A percentile compares a stretch with the other conserved stretches of the same genome.
Conservation (phyloP, 306 rosid genomes). For the Trifolium fragiferum region DNA sequence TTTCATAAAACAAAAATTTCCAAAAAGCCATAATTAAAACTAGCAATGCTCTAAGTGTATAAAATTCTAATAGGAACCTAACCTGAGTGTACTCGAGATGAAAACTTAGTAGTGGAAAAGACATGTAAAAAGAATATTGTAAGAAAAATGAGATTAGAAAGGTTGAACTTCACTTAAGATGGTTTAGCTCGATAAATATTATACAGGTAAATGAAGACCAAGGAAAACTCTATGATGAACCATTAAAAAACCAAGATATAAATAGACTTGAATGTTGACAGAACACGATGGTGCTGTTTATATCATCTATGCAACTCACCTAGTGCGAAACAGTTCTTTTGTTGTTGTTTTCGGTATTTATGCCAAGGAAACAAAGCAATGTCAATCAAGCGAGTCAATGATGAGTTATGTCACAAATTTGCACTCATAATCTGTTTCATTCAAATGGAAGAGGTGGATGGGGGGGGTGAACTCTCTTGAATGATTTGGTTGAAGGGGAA, state of each 20-base stretch:
- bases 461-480: too few species aligned
- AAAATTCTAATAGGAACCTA: background rate
- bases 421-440: too few species aligned
- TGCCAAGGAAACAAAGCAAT: constrained; percentile 16
- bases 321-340: background rate
- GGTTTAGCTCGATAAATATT: background rate
- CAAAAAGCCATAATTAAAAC: background rate
- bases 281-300: background rate
- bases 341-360: background rate
- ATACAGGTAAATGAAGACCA: background rate
- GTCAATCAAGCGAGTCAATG: background rate
- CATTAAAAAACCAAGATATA: background rate
- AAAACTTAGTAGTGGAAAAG: background rate
- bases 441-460: too few species aligned
- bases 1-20: constrained; percentile 4
- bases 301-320: constrained; percentile 4
- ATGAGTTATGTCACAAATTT: background rate
- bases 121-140: background rate
- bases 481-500: too few species aligned
- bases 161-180: background rate
- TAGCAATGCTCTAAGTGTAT: background rate
- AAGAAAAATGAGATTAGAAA: constrained; percentile 4
- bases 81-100: background rate
- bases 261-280: background rate
- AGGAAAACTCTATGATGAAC: background rate